Conservation (phyloP, 352 stramenopile genomes). For the Pythium phragmiticola region DNA sequence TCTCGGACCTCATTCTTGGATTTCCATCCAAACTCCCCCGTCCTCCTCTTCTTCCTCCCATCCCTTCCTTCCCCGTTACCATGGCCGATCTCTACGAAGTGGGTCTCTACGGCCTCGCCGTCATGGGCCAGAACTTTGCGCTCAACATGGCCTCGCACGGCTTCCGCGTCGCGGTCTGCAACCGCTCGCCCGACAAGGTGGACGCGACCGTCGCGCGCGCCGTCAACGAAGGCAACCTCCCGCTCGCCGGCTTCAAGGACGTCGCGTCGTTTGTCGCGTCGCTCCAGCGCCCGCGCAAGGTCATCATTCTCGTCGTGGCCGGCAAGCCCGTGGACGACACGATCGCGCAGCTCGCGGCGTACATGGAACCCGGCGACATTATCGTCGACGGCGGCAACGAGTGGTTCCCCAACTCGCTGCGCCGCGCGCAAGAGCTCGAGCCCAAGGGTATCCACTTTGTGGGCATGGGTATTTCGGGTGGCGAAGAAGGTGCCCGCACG, state of each 20-base stretch:
- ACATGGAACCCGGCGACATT: slow-evolving; percentile 95
- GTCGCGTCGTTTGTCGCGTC: slow-evolving; percentile 92
- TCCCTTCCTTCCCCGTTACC: slow-evolving; percentile 6
- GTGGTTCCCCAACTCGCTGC: slow-evolving; percentile 98
- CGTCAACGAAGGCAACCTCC: slow-evolving; percentile 94
- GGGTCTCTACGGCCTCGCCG: slow-evolving; percentile 90
- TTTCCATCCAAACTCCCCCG: slow-evolving; percentile 6
- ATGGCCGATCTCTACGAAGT: slow-evolving; percentile 78
- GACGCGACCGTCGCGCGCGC: slow-evolving; percentile 94
- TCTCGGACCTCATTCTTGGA: slow-evolving; percentile 11
- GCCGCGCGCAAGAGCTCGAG: slow-evolving; percentile 91
- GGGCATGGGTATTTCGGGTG: slow-evolving; percentile 98
- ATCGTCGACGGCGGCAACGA: slow-evolving; percentile 99
- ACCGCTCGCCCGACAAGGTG: slow-evolving; percentile 96
- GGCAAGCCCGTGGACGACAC: slow-evolving; percentile 95
- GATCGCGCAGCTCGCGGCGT: slow-evolving; percentile 82
- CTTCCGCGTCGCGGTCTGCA: slow-evolving; percentile 97
- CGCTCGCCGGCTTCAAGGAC: slow-evolving; percentile 92
- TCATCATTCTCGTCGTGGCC: slow-evolving; percentile 98
- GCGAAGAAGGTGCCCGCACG: slow-evolving; percentile 97
- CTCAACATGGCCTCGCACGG: slow-evolving; percentile 98
- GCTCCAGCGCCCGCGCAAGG: slow-evolving; percentile 94
- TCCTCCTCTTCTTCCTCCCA: background rate
- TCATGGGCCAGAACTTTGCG: slow-evolving; percentile 99
- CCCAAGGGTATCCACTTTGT: slow-evolving; percentile 97